Evolutionary conservation across 1,284 basidiomycete genomes (phyloP), one percentile per base, ranked within the genome.

Genomic region (Apiotrichum akiyoshidainum): DNA sequence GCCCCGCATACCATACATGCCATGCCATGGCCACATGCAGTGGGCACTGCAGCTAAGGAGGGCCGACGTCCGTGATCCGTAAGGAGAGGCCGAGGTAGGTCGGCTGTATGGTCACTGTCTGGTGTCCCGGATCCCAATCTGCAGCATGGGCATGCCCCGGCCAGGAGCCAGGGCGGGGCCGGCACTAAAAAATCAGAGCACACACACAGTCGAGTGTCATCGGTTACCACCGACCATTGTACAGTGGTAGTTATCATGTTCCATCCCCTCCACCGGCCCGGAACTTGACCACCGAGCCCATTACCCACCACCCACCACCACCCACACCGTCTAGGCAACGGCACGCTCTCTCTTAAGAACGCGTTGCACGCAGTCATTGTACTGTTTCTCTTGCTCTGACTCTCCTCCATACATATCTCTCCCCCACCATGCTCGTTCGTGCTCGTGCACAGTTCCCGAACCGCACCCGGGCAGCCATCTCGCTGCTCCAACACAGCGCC

Each of bases 341-440:
- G n/a, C 19, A n/a, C 19, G 42, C 8, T 17, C 42, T 21, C 40
- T 17, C 16, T n/a, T 8, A 41, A 41, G 16, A 8, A 41, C 40
- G 2, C 16, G 37, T 17, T 41, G 40, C 40, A 17, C 40, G 16
- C 2, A 16, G 16, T 16, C 8, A 17, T 17, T 22, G 1, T n/a
- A 19, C 19, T 19, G 19, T 19, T 44, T 44, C n/a, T 44, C 42
- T 44, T 44, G 40, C 42, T 44, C 42, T 7, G 26, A 31, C 26
- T 31, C 26, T 31, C 26, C 26, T 21, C 17, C n/a, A 44, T 21
- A 10, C 12, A 10, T 7, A 8, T 6, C 19, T 22, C 10, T 2
- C 11, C 12, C 8, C n/a, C 26, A 40, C 37, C 39, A 47, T 50
- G 54, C 40, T 49, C 45, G 47, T 49, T 31, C 48, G 40, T 46